A percentile compares a stretch with the other conserved stretches of the same genome.
Conservation (phyloP, 768 basidiomycete species). For the Pulveroboletus sp. region DNA sequence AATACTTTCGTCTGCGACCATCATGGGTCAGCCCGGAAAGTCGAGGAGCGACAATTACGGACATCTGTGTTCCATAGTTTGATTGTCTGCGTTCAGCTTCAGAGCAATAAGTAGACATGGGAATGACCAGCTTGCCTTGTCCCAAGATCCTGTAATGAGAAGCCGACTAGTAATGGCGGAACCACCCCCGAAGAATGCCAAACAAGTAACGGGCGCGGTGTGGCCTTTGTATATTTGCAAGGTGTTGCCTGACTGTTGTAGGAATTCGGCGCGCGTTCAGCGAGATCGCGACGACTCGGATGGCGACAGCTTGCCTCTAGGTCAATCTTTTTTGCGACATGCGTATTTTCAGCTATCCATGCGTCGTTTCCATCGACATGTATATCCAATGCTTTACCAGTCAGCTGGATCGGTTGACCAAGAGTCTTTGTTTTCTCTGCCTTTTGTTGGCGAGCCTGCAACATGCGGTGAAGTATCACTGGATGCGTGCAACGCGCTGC, state of each 20-base stretch:
- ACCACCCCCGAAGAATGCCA: slow-evolving; percentile 60
- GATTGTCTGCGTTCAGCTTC: slow-evolving; percentile 58
- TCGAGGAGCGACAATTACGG: slow-evolving; percentile 2
- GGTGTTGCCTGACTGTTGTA: slow-evolving; percentile 73
- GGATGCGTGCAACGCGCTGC: not conserved
- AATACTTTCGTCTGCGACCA: slow-evolving; percentile 59
- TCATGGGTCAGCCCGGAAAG: not conserved
- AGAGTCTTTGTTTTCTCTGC: slow-evolving; percentile 64
- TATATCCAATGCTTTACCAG: slow-evolving; percentile 73
- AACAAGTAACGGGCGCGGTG: slow-evolving; percentile 81
- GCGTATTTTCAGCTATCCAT: slow-evolving; percentile 89
- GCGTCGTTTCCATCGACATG: slow-evolving; percentile 61
- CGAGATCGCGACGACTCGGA: slow-evolving; percentile 11
- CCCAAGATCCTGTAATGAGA: slow-evolving; percentile 93
- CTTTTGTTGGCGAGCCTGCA: slow-evolving; percentile 70
- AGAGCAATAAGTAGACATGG: not conserved
- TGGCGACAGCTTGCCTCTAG: slow-evolving; percentile 54
- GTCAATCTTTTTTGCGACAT: slow-evolving; percentile 68
- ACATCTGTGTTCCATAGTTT: slow-evolving; percentile 84
- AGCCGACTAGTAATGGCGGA: slow-evolving; percentile 42
- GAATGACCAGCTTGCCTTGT: slow-evolving; percentile 50
- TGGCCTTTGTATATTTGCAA: slow-evolving; percentile 79
- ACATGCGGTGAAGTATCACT: not conserved
- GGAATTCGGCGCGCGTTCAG: slow-evolving; percentile 8
- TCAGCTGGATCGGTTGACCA: slow-evolving; percentile 76